Base-by-base conservation (phyloP, 805 yeast species). In the Candida parachauliodes region DNA sequence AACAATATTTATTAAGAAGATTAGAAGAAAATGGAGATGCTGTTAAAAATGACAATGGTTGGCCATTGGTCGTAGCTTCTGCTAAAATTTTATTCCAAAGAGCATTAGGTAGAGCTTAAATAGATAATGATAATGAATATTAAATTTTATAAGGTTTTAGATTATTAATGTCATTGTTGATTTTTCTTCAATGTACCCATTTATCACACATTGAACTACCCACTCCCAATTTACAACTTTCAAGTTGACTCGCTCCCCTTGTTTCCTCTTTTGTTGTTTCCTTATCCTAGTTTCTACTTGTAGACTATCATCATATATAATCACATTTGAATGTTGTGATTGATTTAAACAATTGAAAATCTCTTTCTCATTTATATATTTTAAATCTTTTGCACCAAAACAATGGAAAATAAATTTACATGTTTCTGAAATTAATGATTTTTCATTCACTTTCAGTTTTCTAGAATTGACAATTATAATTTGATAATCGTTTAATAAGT, bases 1-100 rank as follows among this genome's bases (percentile, higher is more conserved):
- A 86, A 66, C 95, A 87, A 50, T 89, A 89, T 57, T 65, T 89
- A 44, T 68, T 81, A 45, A 81, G 98, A 70, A 78, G 98, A 65
- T 70, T 89, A 45, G 96, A 89, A 66, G 98, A 89, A 66, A 89
- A 89, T 56, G 96, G 96, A 17, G 96, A 89, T 61, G 95, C 96
- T 8, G 94, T 87, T 5, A 81, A 91, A 68, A 72, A 73, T 39
- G 93, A 84, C 59, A 82, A 81, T 46, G 93, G 94, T n/a, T 74
- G 79, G 70, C 83, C 83, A 34, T 71, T 85, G 49, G 65, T 83
- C 29, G 77, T 72, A 51, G 79, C 78, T 27, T 78, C 80, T 14
- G 29, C 44, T 11, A 29, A 42, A 20, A 49, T 50, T 19, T 50
- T 60, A 40, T 51, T 44, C 40, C 52, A 46, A 47, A 59, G 65